phyloP scores from a whole-genome alignment of 2,329 filamentous ascomycete species.

The Aspergillus novoparasiticus region DNA sequence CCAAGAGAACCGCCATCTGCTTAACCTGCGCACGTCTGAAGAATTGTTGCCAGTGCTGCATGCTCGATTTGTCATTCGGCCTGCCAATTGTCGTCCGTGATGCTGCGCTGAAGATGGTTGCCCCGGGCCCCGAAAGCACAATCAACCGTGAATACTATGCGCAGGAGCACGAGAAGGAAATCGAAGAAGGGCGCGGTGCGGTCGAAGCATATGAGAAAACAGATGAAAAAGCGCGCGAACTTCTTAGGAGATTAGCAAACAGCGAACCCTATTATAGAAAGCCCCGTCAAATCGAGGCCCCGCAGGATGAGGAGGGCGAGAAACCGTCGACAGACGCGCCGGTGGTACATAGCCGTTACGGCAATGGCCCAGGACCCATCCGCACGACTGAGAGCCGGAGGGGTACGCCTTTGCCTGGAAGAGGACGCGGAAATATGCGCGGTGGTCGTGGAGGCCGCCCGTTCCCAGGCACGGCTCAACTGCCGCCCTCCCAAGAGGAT shows the following conservation, averaged over 20 bases:
- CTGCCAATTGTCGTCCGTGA: slow-evolving; percentile 93
- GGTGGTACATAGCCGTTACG: slow-evolving; percentile 43
- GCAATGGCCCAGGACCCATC: slow-evolving; percentile 64
- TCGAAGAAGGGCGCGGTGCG: slow-evolving; percentile 84
- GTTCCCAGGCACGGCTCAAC: slow-evolving; percentile 71
- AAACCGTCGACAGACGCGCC: slow-evolving; percentile 45
- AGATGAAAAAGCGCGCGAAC: slow-evolving; percentile 91
- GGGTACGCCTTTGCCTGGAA: slow-evolving; percentile 40
- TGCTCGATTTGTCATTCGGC: slow-evolving; percentile 95
- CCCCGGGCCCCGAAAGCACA: slow-evolving; percentile 85
- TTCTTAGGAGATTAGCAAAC: slow-evolving; percentile 79
- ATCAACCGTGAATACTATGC: slow-evolving; percentile 98
- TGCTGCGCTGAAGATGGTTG: slow-evolving; percentile 96
- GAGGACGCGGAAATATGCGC: slow-evolving; percentile 51
- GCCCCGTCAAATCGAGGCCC: slow-evolving; percentile 71
- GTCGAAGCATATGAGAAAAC: slow-evolving; percentile 94
- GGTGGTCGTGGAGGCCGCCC: slow-evolving; percentile 56
- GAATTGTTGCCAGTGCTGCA: slow-evolving; percentile 98
- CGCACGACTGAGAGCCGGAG: slow-evolving; percentile 66
- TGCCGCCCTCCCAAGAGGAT: slow-evolving; percentile 81
- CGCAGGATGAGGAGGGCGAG: slow-evolving; percentile 43
- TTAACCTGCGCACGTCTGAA: slow-evolving; percentile 95
- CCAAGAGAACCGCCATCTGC: slow-evolving; percentile 93
- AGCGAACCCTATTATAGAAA: slow-evolving; percentile 96
- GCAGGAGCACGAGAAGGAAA: slow-evolving; percentile 93